Evolutionary conservation across 495 filamentous ascomycete species (phyloP).

Genomic region (Aspergillus mulundensis): DNA sequence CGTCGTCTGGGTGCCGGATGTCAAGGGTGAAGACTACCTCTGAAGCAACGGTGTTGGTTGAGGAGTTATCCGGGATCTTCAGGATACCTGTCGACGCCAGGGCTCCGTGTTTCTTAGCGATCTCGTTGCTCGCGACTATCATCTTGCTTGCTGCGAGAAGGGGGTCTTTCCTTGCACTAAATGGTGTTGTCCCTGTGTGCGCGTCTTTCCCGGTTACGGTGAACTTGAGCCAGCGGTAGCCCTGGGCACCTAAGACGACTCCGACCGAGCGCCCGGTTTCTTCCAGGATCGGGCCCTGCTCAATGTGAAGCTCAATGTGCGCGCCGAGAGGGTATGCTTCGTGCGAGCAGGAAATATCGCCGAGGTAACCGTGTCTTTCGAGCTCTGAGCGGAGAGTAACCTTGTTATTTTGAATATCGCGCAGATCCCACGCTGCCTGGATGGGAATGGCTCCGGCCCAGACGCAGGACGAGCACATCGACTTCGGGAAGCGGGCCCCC

Average conservation of each 20-base stretch:
- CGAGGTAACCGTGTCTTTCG: conserved; percentile 64
- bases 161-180: conserved; percentile 50
- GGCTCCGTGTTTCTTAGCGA: conserved; percentile 48
- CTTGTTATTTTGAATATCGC: conserved; percentile 48
- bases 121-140: conserved; percentile 58
- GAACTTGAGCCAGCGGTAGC: conserved; percentile 61
- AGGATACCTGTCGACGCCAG: conserved; percentile 67
- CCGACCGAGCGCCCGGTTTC: conserved; percentile 54
- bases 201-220: conserved; percentile 57
- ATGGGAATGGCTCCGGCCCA: conserved; percentile 52
- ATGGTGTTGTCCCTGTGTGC: conserved; percentile 72
- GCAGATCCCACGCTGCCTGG: conserved; percentile 50
- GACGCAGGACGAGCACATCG: conserved; percentile 71
- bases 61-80: conserved; percentile 43
- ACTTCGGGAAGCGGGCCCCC: conserved; percentile 71
- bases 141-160: conserved; percentile 61
- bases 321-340: conserved; percentile 51
- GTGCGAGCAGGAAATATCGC: conserved; percentile 31
- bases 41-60: conserved; percentile 68
- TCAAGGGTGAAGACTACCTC: conserved; percentile 65
- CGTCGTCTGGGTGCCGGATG: conserved; percentile 58
- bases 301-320: conserved; percentile 78
- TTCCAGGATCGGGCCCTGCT: conserved; percentile 69
- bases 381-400: conserved; percentile 53
- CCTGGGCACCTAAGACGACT: conserved; percentile 59